Percentiles rank a stretch among this genome's conserved stretches.
phyloP scores from a whole-genome alignment of 768 basidiomycete genomes.

The Mycena latifolia region DNA sequence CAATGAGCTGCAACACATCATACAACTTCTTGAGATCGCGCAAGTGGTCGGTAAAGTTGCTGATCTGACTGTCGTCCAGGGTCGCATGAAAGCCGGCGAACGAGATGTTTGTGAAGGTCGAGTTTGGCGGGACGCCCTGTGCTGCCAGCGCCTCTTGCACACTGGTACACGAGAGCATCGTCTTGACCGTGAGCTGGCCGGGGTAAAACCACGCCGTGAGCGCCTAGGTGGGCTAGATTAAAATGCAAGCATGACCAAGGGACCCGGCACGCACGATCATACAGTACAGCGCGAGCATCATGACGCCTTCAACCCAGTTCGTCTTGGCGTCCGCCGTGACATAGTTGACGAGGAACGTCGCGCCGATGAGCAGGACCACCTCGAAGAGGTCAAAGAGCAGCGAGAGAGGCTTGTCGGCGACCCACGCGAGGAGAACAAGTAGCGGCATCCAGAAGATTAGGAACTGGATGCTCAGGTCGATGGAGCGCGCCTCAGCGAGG shows the following conservation, averaged over 20 bases:
- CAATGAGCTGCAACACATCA: conserved; percentile 24
- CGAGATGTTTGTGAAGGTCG: conserved; percentile 21
- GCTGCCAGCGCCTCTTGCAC: conserved; percentile 30
- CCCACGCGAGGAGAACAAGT: conserved; percentile 77
- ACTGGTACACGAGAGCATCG: conserved; percentile 42
- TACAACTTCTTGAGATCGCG: conserved; percentile 36
- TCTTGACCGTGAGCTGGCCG: conserved; percentile 46
- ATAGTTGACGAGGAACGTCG: conserved; percentile 83
- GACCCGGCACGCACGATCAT: conserved; percentile 67
- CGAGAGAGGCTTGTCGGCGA: conserved; percentile 67
- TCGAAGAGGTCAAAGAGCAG: conserved; percentile 81
- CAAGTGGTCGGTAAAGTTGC: conserved; percentile 34
- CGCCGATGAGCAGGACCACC: conserved; percentile 71
- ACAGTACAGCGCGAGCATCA: conserved; percentile 68
- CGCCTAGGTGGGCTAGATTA: conserved; percentile 31
- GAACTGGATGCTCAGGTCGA: conserved; percentile 85
- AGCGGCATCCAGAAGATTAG: conserved; percentile 84
- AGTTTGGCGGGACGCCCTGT: conserved; percentile 14
- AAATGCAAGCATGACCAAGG: background rate
- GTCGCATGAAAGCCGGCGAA: conserved; percentile 24
- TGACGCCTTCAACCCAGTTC: conserved; percentile 80
- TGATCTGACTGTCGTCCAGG: conserved; percentile 29
- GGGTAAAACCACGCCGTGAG: conserved; percentile 52
- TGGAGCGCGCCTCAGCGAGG: conserved; percentile 76
- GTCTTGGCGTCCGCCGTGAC: conserved; percentile 84